Evolutionary conservation across 768 basidiomycete genomes (phyloP), one percentile per base, ranked within the genome.

Genomic region (Lyophyllum semitale): DNA sequence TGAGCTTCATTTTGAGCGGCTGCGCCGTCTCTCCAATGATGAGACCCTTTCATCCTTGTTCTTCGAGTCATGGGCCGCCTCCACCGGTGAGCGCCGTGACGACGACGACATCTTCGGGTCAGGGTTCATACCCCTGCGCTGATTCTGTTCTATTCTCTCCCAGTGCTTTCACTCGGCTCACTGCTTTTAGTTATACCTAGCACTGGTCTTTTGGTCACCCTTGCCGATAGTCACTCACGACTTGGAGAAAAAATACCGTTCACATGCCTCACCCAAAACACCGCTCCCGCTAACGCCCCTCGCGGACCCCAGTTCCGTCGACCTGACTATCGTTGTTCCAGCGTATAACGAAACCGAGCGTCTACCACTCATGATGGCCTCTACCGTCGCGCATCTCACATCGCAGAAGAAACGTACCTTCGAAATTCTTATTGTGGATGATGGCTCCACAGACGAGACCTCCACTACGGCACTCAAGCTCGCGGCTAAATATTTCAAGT

Each of bases 331-430:
- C 62, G 80, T 97, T 61, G 84, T 97, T 9, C 95, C 95, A 11
- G 95, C 95, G 0, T 98, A 86, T 79, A 97, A 97, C 64, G 95
- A 97, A 71, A 82, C 83, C 4, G 72, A 79, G n/a, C 84, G 95
- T 17, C 76, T 98, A n/a, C 89, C 87, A 0, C 68, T 75, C 42
- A 98, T 98, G 95, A 83, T 98, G 65, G 72, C 79, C 1, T 83
- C 86, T 9, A 85, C 93, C 9, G 75, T 97, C 52, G 75, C 77
- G 17, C 86, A 91, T 63, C 79, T 93, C 48, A 66, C 68, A 11
- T 71, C 80, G 7, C 55, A 70, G 29, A 59, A 66, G 12, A 69
- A 74, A 55, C 82, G 86, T 33, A 82, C 87, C 0, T 88, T 83
- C 66, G 94, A 97, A 68, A 78, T 98, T 40, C 64, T 98, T 65